These are phyloP conservation scores for Polytolypa hystricis DNA, from an alignment of 2,329 filamentous ascomycete species.

Conservation along the genomic window DNA sequence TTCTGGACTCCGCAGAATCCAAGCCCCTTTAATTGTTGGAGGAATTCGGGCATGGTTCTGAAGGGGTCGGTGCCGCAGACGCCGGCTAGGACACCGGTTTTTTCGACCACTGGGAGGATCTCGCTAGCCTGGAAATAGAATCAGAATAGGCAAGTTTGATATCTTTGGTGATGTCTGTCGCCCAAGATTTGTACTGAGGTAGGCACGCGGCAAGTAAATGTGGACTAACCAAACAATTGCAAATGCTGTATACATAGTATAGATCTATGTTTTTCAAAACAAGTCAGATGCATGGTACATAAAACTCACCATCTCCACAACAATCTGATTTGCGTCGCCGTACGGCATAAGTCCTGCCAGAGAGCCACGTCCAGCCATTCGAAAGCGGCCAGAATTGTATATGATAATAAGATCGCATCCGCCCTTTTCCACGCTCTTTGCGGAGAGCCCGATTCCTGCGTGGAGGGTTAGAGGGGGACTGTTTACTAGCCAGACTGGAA, in stretches of 20 bases:
- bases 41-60: slow-evolving; percentile 49
- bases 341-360: slow-evolving; percentile 61
- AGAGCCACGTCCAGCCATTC: slow-evolving; percentile 61
- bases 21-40: slow-evolving; percentile 47
- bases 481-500: not conserved
- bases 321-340: slow-evolving; percentile 58
- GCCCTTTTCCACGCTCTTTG: slow-evolving; percentile 58
- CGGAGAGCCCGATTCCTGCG: slow-evolving; percentile 55
- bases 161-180: not conserved
- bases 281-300: too few relatives aligned
- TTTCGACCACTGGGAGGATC: slow-evolving; percentile 52
- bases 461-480: too few relatives aligned
- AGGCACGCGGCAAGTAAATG: too few relatives aligned
- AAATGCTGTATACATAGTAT: not conserved
- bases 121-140: slow-evolving; percentile 45
- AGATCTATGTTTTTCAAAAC: not conserved
- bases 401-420: slow-evolving; percentile 60
- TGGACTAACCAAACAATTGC: too few relatives aligned
- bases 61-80: slow-evolving; percentile 63
- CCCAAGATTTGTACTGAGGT: too few relatives aligned
- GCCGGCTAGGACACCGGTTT: slow-evolving; percentile 57
- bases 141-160: too few relatives aligned
- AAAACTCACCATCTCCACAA: slow-evolving; percentile 55
- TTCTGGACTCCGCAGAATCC: slow-evolving; percentile 63
- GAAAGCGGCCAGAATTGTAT: slow-evolving; percentile 61